Percentiles rank a stretch among this genome's conserved stretches.
Evolutionary conservation across 2,329 filamentous ascomycete genomes (phyloP).

Genomic region (Alternaria burnsii): DNA sequence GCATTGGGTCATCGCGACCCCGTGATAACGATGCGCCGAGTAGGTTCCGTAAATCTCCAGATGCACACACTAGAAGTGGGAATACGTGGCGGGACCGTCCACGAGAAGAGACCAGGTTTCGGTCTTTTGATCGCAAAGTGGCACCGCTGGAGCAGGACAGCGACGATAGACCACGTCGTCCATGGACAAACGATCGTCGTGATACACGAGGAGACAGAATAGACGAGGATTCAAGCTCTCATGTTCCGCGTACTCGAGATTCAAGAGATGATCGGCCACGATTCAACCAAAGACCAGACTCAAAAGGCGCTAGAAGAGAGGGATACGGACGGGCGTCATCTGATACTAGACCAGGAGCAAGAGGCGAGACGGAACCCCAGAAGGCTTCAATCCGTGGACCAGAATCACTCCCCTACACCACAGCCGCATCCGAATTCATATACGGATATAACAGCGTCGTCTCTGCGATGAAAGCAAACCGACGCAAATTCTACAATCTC

Average conservation of each 20-base stretch:
- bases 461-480: slow-evolving; percentile 74
- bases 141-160: background rate
- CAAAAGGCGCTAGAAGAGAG: slow-evolving; percentile 11
- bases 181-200: background rate
- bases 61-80: background rate
- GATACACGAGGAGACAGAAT: background rate
- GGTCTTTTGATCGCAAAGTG: background rate
- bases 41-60: background rate
- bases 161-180: background rate
- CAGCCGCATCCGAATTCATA: slow-evolving; percentile 88
- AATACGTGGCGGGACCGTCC: background rate
- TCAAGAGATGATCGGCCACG: background rate
- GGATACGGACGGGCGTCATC: background rate
- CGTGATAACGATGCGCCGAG: slow-evolving; percentile 7
- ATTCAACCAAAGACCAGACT: slow-evolving; percentile 12
- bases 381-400: slow-evolving; percentile 5
- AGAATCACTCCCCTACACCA: slow-evolving; percentile 72
- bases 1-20: slow-evolving; percentile 10
- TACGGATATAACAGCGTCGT: slow-evolving; percentile 85
- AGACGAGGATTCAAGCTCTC: background rate
- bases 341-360: background rate
- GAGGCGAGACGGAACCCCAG: background rate
- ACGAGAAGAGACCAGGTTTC: background rate
- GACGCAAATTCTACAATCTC: slow-evolving; percentile 81
- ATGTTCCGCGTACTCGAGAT: background rate